These are phyloP conservation scores for Akanthomyces muscarius DNA, from an alignment of 2,329 filamentous ascomycete genomes.

Conservation along the genomic window DNA sequence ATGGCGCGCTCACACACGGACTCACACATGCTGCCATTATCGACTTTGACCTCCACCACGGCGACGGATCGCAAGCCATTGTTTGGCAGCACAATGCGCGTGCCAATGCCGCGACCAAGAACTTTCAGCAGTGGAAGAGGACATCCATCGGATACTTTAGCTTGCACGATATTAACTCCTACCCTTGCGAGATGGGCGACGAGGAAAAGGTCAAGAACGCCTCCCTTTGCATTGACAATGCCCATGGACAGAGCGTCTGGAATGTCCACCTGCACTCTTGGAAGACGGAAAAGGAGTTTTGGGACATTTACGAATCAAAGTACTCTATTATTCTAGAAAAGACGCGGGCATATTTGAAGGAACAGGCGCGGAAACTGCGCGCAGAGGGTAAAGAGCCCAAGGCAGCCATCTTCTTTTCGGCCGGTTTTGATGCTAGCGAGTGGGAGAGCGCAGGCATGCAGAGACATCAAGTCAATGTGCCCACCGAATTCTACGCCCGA, in stretches of 20 bases:
- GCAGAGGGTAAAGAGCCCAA: slow-evolving; percentile 61
- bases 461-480: slow-evolving; percentile 90
- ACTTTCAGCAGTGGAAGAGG: slow-evolving; percentile 72
- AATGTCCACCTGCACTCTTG: slow-evolving; percentile 91
- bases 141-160: slow-evolving; percentile 93
- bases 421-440: slow-evolving; percentile 95
- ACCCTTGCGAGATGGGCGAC: slow-evolving; percentile 92
- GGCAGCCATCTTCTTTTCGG: slow-evolving; percentile 89
- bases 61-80: slow-evolving; percentile 93
- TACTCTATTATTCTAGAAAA: slow-evolving; percentile 79
- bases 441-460: slow-evolving; percentile 94
- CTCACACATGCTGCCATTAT: slow-evolving; percentile 92
- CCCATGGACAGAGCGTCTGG: slow-evolving; percentile 92
- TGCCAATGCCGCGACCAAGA: slow-evolving; percentile 59
- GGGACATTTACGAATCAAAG: slow-evolving; percentile 76
- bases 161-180: slow-evolving; percentile 97
- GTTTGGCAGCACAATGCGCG: slow-evolving; percentile 85
- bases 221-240: slow-evolving; percentile 89
- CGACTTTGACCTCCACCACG: slow-evolving; percentile 88
- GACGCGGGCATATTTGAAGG: slow-evolving; percentile 69
- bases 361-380: slow-evolving; percentile 64
- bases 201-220: slow-evolving; percentile 90
- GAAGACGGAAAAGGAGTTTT: slow-evolving; percentile 81
- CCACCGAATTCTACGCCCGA: slow-evolving; percentile 91
- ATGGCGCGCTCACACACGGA: slow-evolving; percentile 77